These are phyloP conservation scores for Trapa incisa DNA, from an alignment of 345 rosid genomes.

Conservation along the genomic window DNA sequence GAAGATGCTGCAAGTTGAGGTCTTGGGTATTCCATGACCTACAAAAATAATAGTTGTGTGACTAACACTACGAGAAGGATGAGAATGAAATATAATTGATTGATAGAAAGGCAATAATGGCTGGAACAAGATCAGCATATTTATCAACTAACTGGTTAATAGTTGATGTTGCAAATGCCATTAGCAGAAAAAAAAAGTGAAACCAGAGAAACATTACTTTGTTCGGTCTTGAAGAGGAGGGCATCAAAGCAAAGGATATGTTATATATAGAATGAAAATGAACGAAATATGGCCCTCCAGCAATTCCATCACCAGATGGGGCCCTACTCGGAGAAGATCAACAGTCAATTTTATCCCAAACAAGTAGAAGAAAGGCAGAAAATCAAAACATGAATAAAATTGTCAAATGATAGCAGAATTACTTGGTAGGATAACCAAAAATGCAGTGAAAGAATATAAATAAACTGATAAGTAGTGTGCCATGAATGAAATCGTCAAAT, in stretches of 20 bases:
- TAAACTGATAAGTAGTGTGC: neutral
- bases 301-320: neutral
- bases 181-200: neutral
- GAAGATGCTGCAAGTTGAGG: slow-evolving; percentile 74
- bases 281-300: neutral
- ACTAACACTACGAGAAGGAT: neutral
- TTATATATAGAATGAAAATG: neutral
- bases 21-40: slow-evolving; percentile 70
- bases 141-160: no score
- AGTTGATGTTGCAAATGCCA: no score
- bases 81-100: neutral
- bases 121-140: neutral
- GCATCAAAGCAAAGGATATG: slow-evolving; percentile 34
- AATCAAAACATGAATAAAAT: neutral
- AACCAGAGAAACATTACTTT: slow-evolving; percentile 39
- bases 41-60: slow-evolving; percentile 7
- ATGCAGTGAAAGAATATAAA: neutral
- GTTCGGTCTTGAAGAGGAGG: slow-evolving; percentile 67
- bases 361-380: neutral
- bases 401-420: neutral
- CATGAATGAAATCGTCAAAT: neutral
- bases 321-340: neutral
- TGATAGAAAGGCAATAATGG: neutral
- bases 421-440: neutral
- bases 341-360: neutral